Conservation (phyloP, 371 early-diverging fungal species). For the Parasitella parasitica region DNA sequence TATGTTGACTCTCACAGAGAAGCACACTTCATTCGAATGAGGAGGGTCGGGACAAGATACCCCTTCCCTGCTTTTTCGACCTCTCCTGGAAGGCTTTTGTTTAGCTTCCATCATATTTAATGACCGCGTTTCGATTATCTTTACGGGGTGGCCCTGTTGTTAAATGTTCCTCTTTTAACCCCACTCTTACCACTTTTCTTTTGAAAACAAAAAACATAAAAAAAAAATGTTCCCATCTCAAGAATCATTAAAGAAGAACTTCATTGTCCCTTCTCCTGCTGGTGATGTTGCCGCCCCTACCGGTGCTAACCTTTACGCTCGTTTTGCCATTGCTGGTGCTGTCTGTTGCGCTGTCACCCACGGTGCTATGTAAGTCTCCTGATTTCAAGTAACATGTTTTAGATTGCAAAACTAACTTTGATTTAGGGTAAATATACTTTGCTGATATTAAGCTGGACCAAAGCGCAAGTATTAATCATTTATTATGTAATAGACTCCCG, state of each 20-base stretch:
- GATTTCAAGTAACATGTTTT: neutral
- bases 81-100: neutral
- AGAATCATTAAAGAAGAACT: conserved; percentile 44
- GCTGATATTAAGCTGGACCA: too few relatives aligned
- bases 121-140: neutral
- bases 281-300: conserved; percentile 52
- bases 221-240: conserved; percentile 45
- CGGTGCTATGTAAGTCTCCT: conserved; percentile 58
- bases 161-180: conserved; percentile 9
- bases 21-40: too few relatives aligned
- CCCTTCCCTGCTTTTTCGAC: neutral
- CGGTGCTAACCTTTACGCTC: conserved; percentile 66
- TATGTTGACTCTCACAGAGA: too few relatives aligned
- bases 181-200: conserved; percentile 15
- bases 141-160: conserved; percentile 17
- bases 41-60: neutral
- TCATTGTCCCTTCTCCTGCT: conserved; percentile 47
- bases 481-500: conserved; percentile 33
- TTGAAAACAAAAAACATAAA: neutral
- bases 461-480: too few relatives aligned
- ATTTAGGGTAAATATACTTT: conserved; percentile 18
- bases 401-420: neutral
- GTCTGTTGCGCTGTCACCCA: conserved; percentile 75
- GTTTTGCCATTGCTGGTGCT: conserved; percentile 77
- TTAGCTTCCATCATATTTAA: neutral